A percentile compares a stretch with the other conserved stretches of the same genome.
phyloP scores from a whole-genome alignment of 345 rosid species.

The Psidium friedrichsthalianum region DNA sequence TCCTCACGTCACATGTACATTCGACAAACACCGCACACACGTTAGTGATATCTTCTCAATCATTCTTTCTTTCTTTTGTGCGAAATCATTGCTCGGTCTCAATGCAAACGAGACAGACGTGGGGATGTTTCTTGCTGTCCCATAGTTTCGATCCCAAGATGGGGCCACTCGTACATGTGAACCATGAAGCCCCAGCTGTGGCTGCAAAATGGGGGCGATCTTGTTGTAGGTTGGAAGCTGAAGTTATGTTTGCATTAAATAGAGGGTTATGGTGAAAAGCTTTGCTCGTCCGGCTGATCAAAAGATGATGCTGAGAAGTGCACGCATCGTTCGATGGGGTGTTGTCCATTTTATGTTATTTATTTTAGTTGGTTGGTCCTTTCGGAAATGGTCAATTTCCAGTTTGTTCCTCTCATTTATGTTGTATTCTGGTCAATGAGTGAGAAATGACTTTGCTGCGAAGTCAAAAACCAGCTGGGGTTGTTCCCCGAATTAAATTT shows the following conservation, averaged over 20 bases:
- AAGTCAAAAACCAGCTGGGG: not conserved
- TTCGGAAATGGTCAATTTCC: not conserved
- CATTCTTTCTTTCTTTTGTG: not conserved
- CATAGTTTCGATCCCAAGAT: not conserved
- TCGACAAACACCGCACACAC: not conserved
- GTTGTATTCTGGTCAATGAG: not conserved
- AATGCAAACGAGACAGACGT: not conserved
- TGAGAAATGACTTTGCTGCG: not conserved
- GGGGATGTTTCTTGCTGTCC: not conserved
- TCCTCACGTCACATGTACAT: not conserved
- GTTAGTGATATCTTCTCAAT: not conserved
- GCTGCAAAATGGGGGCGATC: not conserved
- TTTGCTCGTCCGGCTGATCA: not conserved
- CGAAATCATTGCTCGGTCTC: not conserved
- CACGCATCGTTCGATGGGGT: not conserved
- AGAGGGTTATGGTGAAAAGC: not conserved
- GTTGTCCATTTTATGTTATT: not conserved
- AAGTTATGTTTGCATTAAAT: not conserved
- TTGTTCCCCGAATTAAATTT: not conserved
- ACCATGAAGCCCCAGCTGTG: not conserved
- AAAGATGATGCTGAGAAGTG: not conserved
- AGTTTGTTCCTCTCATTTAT: not conserved
- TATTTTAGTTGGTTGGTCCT: not conserved
- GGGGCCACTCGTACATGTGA: not conserved
- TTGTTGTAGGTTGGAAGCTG: not conserved